Conservation (phyloP, 2,329 filamentous ascomycete species). For the Verticillium zaregamsianum region DNA sequence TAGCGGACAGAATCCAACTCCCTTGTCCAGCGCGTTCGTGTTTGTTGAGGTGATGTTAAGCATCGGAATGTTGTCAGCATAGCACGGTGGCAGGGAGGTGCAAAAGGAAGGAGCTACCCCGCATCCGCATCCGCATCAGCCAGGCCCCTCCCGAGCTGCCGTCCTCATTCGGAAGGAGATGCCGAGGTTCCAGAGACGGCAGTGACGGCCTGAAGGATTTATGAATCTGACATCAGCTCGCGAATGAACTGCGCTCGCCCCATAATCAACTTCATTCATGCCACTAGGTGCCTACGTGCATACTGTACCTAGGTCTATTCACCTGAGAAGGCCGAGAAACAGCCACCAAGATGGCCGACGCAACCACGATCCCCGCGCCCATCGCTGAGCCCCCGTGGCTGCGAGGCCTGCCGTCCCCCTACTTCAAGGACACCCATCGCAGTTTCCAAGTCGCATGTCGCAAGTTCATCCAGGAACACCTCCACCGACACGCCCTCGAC, state of each 20-base stretch:
- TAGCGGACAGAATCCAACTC: neutral
- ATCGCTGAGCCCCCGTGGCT: slow-evolving; percentile 73
- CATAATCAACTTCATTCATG: neutral
- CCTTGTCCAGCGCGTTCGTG: neutral
- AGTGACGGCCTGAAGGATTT: neutral
- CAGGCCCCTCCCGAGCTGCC: neutral
- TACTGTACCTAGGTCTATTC: no score
- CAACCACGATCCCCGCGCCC: slow-evolving; percentile 36
- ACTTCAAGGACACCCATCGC: slow-evolving; percentile 63
- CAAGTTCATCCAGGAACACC: slow-evolving; percentile 59
- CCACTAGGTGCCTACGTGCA: no score
- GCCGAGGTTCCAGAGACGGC: neutral
- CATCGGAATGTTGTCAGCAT: neutral
- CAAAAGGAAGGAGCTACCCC: neutral
- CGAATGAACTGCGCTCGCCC: neutral
- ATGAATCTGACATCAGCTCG: neutral
- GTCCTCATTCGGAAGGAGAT: neutral
- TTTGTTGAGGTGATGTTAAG: neutral
- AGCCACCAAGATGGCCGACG: neutral
- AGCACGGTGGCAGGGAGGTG: no score
- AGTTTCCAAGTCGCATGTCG: slow-evolving; percentile 66
- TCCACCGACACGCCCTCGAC: slow-evolving; percentile 59
- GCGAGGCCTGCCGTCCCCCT: slow-evolving; percentile 64
- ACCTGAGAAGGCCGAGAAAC: neutral
- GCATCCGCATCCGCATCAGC: neutral